Percentiles rank a stretch among this genome's conserved stretches.
phyloP scores from a whole-genome alignment of 495 filamentous ascomycete species.

The Pyrenopolyporus hunteri region DNA sequence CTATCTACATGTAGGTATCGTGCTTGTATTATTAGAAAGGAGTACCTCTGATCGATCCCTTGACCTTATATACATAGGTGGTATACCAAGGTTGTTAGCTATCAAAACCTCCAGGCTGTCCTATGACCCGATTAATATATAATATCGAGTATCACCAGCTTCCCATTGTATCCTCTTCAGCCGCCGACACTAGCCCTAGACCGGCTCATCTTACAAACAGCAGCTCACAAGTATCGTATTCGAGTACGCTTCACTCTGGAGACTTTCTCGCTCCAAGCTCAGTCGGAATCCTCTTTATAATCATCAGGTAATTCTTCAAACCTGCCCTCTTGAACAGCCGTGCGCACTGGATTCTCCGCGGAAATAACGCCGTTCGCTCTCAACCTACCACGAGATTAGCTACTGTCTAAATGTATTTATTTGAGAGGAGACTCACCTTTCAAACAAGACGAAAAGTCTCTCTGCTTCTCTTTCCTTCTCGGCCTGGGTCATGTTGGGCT shows the following conservation, averaged over 20 bases:
- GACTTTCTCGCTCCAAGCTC: not conserved
- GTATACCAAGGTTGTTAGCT: no score
- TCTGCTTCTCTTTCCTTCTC: constrained; percentile 96
- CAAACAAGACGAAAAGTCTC: constrained; percentile 90
- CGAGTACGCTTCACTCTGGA: not conserved
- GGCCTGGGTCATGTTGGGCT: constrained; percentile 80
- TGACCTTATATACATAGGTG: no score
- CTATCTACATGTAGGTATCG: no score
- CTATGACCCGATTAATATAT: no score
- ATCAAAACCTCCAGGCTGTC: no score
- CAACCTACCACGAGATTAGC: constrained; percentile 58
- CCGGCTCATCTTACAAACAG: not conserved
- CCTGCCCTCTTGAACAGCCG: constrained; percentile 76
- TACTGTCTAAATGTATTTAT: not conserved
- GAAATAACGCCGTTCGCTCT: constrained; percentile 82
- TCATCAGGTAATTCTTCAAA: constrained; percentile 71
- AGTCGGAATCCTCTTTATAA: constrained; percentile 50
- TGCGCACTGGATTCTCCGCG: constrained; percentile 83
- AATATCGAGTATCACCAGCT: no score
- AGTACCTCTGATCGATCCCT: no score
- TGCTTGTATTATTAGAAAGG: no score
- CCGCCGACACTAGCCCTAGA: no score
- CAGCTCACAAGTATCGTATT: not conserved
- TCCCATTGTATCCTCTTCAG: no score
- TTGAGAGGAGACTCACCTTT: constrained; percentile 62